These are phyloP conservation scores for Solanum corneliomulleri DNA, from an alignment of 257 asterid species.

Conservation along the genomic window DNA sequence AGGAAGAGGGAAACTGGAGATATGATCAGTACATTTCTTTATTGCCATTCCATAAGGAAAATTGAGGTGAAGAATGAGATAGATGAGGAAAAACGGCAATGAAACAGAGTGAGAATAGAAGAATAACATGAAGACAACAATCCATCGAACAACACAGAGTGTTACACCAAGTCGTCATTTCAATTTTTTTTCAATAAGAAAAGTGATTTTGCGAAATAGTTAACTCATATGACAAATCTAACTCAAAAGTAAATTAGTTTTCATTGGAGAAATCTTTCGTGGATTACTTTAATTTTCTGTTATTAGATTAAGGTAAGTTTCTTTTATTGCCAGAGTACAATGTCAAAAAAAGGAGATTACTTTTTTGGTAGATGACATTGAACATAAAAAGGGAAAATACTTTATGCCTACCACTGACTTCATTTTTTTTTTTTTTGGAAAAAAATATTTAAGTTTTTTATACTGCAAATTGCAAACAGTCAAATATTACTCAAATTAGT, in stretches of 20 bases:
- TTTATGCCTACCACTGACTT: not conserved
- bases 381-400: not conserved
- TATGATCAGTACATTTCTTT: not conserved
- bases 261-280: not conserved
- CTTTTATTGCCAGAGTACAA: not conserved
- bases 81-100: slow-evolving; percentile 7
- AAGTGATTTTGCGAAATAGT: too few species aligned
- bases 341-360: not conserved
- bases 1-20: not conserved
- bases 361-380: not conserved
- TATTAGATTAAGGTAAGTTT: not conserved
- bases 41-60: slow-evolving; percentile 28
- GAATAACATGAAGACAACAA: too few species aligned
- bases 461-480: not conserved
- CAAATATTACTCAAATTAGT: not conserved
- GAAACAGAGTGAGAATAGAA: slow-evolving; percentile 26
- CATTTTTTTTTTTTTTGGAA: not conserved
- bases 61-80: slow-evolving; percentile 18
- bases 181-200: not conserved
- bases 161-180: not conserved
- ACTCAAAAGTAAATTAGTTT: not conserved
- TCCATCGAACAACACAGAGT: slow-evolving; percentile 23
- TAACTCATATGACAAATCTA: not conserved
- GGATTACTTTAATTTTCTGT: not conserved
- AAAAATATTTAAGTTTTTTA: not conserved